Evolutionary conservation across 169 alveolate species (phyloP), one percentile per base, ranked within the genome.

Genomic region (Cardiosporidium cionae): DNA sequence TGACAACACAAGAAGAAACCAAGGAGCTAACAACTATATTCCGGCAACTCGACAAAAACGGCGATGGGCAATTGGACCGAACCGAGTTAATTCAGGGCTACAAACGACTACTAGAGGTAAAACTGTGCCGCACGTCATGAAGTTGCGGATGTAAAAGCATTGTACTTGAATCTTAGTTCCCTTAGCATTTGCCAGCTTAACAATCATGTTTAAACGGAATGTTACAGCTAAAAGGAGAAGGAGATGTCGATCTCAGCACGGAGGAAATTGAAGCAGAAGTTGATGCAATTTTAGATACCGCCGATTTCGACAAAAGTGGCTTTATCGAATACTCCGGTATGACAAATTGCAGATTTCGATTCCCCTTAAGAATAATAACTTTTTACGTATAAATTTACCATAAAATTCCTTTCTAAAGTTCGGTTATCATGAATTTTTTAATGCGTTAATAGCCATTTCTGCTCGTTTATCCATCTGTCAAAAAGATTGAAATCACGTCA

Each of bases 251-350:
- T 6, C 7, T 78, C 78, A 80, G 36, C 58, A 72, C n/a, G 35
- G 87, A 84, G 76, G 81, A 79, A 36, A 93, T 93, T 7, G 97
- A 93, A 52, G 88, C 78, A 69, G 97, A 95, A 67, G 97, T 96
- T 3, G 97, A 94, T 69, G 89, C 89, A 64, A 95, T 94, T 16
- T 85, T 96, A 84, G 81, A 78, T 52, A 86, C 92, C 32, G 94
- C 93, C 32, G 99, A 95, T 89, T 87, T 91, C 31, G 98, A 95
- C 79, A 89, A 87, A 37, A 92, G 90, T 78, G 98, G 99, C n/a
- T 89, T 83, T 54, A 93, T 96, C 33, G 98, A 96, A 74, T 96
- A 95, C 84, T 85, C 93, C 27, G 91, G 91, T 85, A 70, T 2
- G 29, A 35, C 3, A 2, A 9, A 0, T 1, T 37, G 1, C 76